A percentile compares a stretch with the other conserved stretches of the same genome.
Evolutionary conservation across 202 grass and related monocot genomes (phyloP).

Genomic region (Saccharum hybrid): DNA sequence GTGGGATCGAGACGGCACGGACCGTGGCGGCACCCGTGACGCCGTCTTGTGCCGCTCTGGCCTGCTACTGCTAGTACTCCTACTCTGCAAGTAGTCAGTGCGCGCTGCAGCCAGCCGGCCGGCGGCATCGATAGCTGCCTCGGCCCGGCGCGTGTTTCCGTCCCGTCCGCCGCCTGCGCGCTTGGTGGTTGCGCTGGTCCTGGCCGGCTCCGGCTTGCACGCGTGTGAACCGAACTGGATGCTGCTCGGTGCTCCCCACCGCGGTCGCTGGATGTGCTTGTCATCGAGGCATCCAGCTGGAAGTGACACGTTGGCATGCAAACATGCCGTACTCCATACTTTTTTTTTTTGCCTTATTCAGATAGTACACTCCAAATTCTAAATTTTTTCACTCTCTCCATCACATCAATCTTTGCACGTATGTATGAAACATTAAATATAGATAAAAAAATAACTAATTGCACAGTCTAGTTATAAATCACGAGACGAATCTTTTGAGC

Average conservation of each 20-base stretch:
- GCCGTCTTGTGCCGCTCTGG: not conserved
- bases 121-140: not conserved
- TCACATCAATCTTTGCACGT: no score
- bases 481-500: no score
- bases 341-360: no score
- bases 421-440: no score
- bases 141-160: not conserved
- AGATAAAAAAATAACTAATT: no score
- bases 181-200: not conserved
- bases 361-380: no score
- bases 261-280: not conserved
- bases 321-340: not conserved
- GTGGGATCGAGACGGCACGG: not conserved
- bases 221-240: not conserved
- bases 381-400: no score
- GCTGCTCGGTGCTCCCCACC: not conserved
- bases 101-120: not conserved
- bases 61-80: not conserved
- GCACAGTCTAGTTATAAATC: no score
- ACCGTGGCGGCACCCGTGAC: constrained; percentile 46
- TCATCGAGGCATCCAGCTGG: not conserved
- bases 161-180: not conserved
- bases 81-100: not conserved
- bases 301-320: not conserved
- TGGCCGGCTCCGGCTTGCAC: not conserved